Evolutionary conservation across 2,329 filamentous ascomycete species (phyloP).

Genomic region (Trichoderma hamatum): DNA sequence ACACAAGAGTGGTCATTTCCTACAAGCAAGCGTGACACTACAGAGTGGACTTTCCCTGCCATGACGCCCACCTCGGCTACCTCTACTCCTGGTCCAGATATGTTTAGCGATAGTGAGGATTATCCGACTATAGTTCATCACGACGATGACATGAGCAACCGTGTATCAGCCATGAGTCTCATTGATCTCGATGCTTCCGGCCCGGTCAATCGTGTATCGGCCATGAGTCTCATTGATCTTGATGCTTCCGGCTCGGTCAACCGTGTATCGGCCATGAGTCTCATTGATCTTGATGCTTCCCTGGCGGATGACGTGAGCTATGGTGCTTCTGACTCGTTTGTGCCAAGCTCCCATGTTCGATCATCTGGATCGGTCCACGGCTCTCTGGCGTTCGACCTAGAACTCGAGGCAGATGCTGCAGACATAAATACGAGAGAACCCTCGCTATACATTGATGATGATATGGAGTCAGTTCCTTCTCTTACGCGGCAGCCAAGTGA

Average conservation of each 20-base stretch:
- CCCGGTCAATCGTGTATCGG: too few species aligned
- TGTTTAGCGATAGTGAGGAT: constrained; percentile 19
- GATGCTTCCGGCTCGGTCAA: too few species aligned
- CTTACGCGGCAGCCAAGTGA: constrained; percentile 21
- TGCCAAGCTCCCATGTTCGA: constrained; percentile 35
- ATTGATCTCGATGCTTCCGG: too few species aligned
- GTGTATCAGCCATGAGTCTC: too few species aligned
- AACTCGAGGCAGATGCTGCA: constrained; percentile 26
- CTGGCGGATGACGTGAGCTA: constrained; percentile 31
- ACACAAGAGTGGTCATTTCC: constrained; percentile 24
- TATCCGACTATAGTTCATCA: neutral
- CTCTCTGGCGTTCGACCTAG: constrained; percentile 27
- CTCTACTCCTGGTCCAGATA: constrained; percentile 2
- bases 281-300: constrained; percentile 26
- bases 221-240: too few species aligned
- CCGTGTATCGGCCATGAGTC: constrained; percentile 37
- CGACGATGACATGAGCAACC: constrained; percentile 13
- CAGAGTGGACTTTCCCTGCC: constrained; percentile 37
- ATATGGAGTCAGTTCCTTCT: constrained; percentile 23
- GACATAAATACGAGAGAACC: constrained; percentile 14
- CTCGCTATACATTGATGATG: constrained; percentile 25
- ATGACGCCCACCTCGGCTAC: constrained; percentile 38
- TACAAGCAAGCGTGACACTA: constrained; percentile 14
- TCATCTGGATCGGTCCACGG: constrained; percentile 28
- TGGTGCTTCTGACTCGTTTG: constrained; percentile 36